A percentile compares a stretch with the other conserved stretches of the same genome.
These are phyloP conservation scores for Pisolithus thermaeus DNA, from an alignment of 1,284 basidiomycete species.

Conservation along the genomic window DNA sequence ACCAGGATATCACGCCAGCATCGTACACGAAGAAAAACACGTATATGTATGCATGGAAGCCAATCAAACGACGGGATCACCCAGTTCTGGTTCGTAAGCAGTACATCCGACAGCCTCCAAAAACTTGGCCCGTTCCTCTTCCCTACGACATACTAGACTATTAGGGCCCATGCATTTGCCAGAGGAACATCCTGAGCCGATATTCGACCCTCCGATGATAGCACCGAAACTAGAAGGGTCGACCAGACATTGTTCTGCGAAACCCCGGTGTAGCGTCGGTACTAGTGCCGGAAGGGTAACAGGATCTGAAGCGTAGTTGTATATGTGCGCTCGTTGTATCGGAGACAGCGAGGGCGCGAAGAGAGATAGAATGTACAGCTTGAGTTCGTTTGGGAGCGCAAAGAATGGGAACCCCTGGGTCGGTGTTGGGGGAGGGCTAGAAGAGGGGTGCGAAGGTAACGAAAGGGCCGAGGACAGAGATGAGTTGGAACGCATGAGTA, in stretches of 20 bases:
- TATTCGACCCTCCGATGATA: constrained; percentile 8
- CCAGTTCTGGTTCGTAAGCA: constrained; percentile 36
- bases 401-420: constrained; percentile 33
- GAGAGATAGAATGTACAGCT: constrained; percentile 51
- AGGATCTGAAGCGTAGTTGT: constrained; percentile 46
- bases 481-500: constrained; percentile 35
- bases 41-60: not conserved
- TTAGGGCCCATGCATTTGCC: constrained; percentile 33
- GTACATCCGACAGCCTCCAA: constrained; percentile 42
- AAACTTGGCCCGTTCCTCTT: constrained; percentile 40
- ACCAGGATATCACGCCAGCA: too few relatives aligned
- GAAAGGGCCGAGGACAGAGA: constrained; percentile 5
- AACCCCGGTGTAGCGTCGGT: constrained; percentile 25
- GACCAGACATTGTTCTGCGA: constrained; percentile 24
- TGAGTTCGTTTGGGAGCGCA: constrained; percentile 54
- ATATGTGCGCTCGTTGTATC: constrained; percentile 51
- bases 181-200: constrained; percentile 18
- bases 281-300: constrained; percentile 51
- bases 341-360: constrained; percentile 54
- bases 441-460: not conserved
- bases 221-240: constrained; percentile 29
- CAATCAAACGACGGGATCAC: constrained; percentile 4
- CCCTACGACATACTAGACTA: constrained; percentile 35
- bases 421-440: constrained; percentile 16
- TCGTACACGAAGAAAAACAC: too few relatives aligned